Evolutionary conservation across 768 basidiomycete genomes (phyloP).

Genomic region (Postia placenta): DNA sequence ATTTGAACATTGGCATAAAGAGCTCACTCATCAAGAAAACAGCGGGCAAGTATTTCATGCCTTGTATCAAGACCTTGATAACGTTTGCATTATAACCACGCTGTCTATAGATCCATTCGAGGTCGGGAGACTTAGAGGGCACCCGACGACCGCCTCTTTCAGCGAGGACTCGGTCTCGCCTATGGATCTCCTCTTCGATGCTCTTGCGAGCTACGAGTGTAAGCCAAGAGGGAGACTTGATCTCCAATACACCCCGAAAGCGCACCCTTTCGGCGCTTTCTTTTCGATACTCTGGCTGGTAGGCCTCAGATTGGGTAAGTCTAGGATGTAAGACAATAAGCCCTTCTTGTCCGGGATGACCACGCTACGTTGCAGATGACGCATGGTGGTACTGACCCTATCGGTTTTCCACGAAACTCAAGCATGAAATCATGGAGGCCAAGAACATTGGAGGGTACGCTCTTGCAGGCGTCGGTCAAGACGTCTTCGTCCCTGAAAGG

Average conservation of each 20-base stretch:
- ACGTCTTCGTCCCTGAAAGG: constrained; percentile 15
- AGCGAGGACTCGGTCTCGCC: constrained; percentile 24
- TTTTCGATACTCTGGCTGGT: constrained; percentile 10
- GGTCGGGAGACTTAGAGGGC: not conserved
- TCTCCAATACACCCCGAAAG: constrained; percentile 46
- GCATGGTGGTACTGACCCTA: constrained; percentile 9
- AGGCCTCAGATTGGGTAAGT: constrained; percentile 10
- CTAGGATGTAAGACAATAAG: constrained; percentile 5
- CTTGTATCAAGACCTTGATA: constrained; percentile 38
- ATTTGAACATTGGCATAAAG: not conserved
- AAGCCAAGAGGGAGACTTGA: constrained; percentile 43
- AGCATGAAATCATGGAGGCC: constrained; percentile 8
- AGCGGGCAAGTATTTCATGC: constrained; percentile 34
- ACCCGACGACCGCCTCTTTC: constrained; percentile 25
- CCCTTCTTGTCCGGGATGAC: too few species aligned
- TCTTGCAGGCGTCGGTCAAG: constrained; percentile 9
- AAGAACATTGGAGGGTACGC: constrained; percentile 4
- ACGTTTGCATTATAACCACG: constrained; percentile 10
- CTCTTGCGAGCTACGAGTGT: constrained; percentile 35
- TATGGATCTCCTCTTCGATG: constrained; percentile 39
- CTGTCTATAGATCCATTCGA: not conserved
- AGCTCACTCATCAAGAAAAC: constrained; percentile 34
- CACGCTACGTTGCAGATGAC: too few species aligned
- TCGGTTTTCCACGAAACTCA: constrained; percentile 6
- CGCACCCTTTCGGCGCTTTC: constrained; percentile 23